Conservation (phyloP, 1,284 basidiomycete genomes). For the Ganoderma boninense region DNA sequence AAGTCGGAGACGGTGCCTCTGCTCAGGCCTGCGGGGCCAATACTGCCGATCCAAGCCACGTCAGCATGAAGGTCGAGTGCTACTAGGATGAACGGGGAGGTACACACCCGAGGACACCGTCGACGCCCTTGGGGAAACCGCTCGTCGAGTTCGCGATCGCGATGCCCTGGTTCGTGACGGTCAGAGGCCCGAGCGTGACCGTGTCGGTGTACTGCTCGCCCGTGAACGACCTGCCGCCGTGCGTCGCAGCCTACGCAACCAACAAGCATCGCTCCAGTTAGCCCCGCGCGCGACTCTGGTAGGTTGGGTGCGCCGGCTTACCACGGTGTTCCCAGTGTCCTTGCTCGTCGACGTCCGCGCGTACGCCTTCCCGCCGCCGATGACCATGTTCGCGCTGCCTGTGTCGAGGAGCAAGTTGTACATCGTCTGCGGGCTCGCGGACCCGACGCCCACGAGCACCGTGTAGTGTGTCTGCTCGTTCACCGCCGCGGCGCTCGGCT, state of each 20-base stretch:
- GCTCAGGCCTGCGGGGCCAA: conserved; percentile 58
- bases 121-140: conserved; percentile 33
- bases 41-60: conserved; percentile 14
- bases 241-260: conserved; percentile 25
- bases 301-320: not conserved
- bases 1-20: conserved; percentile 17
- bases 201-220: conserved; percentile 52
- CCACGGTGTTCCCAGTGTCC: conserved; percentile 30
- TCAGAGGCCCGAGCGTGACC: conserved; percentile 41
- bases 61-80: not conserved
- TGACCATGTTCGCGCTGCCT: conserved; percentile 67
- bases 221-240: conserved; percentile 23
- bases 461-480: conserved; percentile 39
- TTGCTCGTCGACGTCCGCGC: conserved; percentile 54
- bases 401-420: conserved; percentile 41
- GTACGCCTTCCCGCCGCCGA: conserved; percentile 57
- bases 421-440: conserved; percentile 30
- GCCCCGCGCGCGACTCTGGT: too few relatives aligned
- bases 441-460: conserved; percentile 36
- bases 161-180: conserved; percentile 42
- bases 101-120: not conserved
- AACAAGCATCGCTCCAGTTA: not conserved
- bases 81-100: too few relatives aligned
- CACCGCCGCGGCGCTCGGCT: conserved; percentile 33
- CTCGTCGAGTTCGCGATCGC: conserved; percentile 54